A percentile compares a stretch with the other conserved stretches of the same genome.
phyloP scores from a whole-genome alignment of 257 asterid genomes.

The Solanum microdontum region DNA sequence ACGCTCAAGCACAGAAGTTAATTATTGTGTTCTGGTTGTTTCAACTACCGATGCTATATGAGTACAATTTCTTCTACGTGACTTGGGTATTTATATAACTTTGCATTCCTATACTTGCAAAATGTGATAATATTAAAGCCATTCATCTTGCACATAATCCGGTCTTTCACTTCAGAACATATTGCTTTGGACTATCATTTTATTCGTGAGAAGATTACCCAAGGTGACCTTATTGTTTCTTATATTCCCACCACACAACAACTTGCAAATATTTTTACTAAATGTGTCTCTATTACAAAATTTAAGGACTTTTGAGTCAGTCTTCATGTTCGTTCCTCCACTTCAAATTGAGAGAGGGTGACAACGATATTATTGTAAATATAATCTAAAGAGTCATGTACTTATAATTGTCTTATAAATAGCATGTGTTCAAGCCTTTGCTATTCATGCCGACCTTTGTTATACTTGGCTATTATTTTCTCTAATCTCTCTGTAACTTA shows the following conservation, averaged over 20 bases:
- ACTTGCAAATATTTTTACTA: background rate
- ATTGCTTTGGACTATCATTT: background rate
- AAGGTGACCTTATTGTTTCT: background rate
- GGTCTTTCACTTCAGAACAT: background rate
- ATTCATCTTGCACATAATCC: background rate
- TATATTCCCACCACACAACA: background rate
- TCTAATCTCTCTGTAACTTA: too few relatives aligned
- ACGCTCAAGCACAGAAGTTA: background rate
- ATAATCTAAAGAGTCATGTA: background rate
- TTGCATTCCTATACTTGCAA: background rate
- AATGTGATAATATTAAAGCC: background rate
- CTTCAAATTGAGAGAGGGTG: background rate
- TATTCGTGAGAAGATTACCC: background rate
- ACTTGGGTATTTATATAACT: background rate
- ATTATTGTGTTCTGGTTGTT: background rate
- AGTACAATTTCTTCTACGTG: background rate
- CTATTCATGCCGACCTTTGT: background rate
- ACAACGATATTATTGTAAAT: too few relatives aligned
- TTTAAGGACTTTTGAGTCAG: background rate
- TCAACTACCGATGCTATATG: background rate
- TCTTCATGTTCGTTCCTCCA: background rate
- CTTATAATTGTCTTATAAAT: too few relatives aligned
- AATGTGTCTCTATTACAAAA: background rate
- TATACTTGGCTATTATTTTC: too few relatives aligned
- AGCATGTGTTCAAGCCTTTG: background rate